Conservation (phyloP, 345 rosid genomes). For the Eucalyptus melliodora region DNA sequence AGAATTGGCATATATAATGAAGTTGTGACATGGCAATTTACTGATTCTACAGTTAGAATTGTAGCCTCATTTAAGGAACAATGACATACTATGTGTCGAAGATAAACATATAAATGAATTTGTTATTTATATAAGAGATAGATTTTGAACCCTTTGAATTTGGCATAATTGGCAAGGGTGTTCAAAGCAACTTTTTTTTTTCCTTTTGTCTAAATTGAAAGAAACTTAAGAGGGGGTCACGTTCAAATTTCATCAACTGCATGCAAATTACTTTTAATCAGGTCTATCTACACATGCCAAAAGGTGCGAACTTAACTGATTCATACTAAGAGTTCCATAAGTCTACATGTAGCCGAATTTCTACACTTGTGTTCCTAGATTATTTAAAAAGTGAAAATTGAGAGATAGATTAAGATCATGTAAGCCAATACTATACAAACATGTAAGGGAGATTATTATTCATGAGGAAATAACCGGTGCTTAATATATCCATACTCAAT, state of each 20-base stretch:
- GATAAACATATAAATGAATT: background rate
- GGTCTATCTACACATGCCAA: background rate
- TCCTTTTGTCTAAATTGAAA: background rate
- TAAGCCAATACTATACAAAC: background rate
- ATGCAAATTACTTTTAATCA: background rate
- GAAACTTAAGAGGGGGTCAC: background rate
- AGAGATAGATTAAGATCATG: background rate
- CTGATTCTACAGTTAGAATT: background rate
- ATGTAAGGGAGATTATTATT: background rate
- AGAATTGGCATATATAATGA: background rate
- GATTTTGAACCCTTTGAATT: background rate
- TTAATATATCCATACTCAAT: background rate
- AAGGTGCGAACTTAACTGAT: background rate
- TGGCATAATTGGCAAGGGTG: fast-evolving
- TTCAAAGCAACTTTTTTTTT: background rate
- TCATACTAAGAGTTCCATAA: background rate
- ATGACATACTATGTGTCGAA: background rate
- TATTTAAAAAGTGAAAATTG: background rate
- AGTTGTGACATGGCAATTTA: background rate
- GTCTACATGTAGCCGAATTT: background rate
- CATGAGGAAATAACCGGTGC: background rate
- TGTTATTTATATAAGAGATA: background rate
- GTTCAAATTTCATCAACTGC: background rate
- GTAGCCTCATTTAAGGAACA: background rate
- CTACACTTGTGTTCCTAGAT: background rate